These are phyloP conservation scores for Rubroboletus satanas DNA, from an alignment of 768 basidiomycete genomes.

Conservation along the genomic window DNA sequence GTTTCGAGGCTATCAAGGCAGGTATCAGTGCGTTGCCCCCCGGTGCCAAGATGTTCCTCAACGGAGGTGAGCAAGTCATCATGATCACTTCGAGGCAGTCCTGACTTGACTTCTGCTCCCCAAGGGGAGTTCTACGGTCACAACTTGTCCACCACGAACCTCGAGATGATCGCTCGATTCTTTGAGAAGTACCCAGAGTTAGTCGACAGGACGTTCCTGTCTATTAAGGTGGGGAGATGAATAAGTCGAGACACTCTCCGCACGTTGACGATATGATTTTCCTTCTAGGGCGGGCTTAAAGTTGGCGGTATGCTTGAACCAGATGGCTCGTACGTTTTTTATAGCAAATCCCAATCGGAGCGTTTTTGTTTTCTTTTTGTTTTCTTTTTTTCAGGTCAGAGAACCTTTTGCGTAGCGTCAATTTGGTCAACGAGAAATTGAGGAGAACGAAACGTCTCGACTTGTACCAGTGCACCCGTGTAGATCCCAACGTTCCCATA, in stretches of 20 bases:
- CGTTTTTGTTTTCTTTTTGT: background rate
- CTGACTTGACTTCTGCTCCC: background rate
- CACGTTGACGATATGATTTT: background rate
- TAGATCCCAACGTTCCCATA: constrained; percentile 40
- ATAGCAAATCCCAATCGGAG: background rate
- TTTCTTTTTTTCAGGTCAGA: constrained; percentile 22
- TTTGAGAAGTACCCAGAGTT: constrained; percentile 40
- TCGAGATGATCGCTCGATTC: constrained; percentile 49
- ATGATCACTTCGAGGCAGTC: background rate
- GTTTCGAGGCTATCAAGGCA: constrained; percentile 59
- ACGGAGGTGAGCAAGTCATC: constrained; percentile 37
- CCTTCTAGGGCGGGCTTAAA: constrained; percentile 9
- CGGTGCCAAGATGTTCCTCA: constrained; percentile 47
- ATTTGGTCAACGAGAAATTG: constrained; percentile 41
- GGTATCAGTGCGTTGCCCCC: constrained; percentile 41
- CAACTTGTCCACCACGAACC: constrained; percentile 38
- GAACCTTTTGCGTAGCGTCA: constrained; percentile 44
- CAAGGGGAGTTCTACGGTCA: constrained; percentile 58
- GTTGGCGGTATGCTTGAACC: background rate
- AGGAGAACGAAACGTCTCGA: constrained; percentile 55
- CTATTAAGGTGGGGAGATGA: constrained; percentile 26
- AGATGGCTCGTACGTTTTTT: constrained; percentile 27
- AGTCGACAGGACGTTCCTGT: constrained; percentile 34
- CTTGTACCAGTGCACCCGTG: constrained; percentile 51
- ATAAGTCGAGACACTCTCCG: background rate